Conservation (phyloP, 2,329 filamentous ascomycete genomes). For the Tympanopsis confertula region DNA sequence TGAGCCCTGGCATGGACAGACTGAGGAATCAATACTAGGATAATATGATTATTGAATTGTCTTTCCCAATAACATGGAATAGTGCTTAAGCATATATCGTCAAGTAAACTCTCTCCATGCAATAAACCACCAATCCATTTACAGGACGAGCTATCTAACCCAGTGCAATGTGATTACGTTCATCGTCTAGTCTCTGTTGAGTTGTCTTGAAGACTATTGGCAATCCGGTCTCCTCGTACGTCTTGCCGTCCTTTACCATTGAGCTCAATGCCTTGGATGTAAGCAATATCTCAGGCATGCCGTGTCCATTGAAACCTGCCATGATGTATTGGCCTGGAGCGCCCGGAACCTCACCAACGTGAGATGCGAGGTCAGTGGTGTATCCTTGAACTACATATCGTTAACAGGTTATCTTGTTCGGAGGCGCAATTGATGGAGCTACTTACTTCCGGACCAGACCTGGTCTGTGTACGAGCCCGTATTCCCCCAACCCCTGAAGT, state of each 20-base stretch:
- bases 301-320: not conserved
- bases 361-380: not conserved
- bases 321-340: not conserved
- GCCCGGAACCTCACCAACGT: not conserved
- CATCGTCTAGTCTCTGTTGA: not conserved
- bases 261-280: not conserved
- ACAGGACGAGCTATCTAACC: no score
- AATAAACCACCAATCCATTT: no score
- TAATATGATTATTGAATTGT: no score
- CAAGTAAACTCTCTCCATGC: no score
- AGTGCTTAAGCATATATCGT: no score
- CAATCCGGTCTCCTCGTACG: not conserved
- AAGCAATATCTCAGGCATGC: not conserved
- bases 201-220: not conserved
- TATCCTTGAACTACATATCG: constrained; percentile 1
- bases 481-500: constrained; percentile 28
- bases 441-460: constrained; percentile 9
- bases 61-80: no score
- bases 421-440: no score
- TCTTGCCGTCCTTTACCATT: not conserved
- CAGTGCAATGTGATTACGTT: no score
- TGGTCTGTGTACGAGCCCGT: constrained; percentile 19
- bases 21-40: no score
- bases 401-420: not conserved
- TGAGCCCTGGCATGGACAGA: no score